Percentiles rank a stretch among this genome's conserved stretches.
These are phyloP conservation scores for Rusavskia elegans DNA, from an alignment of 495 filamentous ascomycete genomes.

Conservation along the genomic window DNA sequence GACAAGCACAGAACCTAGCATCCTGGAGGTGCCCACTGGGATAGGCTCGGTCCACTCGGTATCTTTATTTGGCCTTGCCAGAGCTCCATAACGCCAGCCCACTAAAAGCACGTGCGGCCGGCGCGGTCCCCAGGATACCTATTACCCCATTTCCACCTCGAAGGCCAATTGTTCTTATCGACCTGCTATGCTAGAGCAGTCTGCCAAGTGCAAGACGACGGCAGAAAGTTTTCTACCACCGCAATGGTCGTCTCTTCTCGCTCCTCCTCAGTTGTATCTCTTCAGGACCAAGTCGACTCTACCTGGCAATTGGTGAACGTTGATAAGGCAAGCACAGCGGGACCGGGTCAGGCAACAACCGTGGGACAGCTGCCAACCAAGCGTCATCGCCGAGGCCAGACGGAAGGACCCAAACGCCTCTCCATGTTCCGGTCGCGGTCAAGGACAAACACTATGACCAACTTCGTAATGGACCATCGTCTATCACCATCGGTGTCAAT, in stretches of 20 bases:
- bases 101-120: neutral
- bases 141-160: neutral
- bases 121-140: neutral
- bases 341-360: neutral
- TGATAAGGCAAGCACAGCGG: neutral
- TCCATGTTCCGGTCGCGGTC: slow-evolving; percentile 2
- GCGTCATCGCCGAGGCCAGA: slow-evolving; percentile 6
- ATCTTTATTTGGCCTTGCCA: neutral
- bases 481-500: neutral
- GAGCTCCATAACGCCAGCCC: neutral
- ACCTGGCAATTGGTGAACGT: neutral
- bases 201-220: neutral
- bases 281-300: neutral
- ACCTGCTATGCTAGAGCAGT: neutral
- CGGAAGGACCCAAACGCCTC: slow-evolving; percentile 8
- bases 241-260: neutral
- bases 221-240: neutral
- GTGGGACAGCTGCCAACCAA: neutral
- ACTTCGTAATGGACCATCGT: neutral
- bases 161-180: neutral
- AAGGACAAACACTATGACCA: slow-evolving; percentile 8
- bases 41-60: neutral
- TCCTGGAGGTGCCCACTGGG: neutral
- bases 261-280: neutral
- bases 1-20: neutral